Conservation (phyloP, 2,329 filamentous ascomycete species). For the Neoascochyta sp. region DNA sequence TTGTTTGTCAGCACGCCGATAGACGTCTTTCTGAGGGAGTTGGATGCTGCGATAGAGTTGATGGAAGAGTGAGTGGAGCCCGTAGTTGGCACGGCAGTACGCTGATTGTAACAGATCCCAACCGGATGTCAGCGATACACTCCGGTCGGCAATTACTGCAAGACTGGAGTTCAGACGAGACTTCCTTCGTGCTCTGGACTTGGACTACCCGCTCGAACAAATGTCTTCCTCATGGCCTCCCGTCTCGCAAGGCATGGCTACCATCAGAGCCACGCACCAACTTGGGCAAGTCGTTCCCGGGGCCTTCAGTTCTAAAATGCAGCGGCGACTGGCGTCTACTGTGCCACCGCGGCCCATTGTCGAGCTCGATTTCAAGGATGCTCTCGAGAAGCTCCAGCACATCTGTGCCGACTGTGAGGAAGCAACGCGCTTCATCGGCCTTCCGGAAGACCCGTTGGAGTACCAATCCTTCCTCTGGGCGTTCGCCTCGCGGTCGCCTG, state of each 20-base stretch:
- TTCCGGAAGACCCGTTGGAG: conserved; percentile 32
- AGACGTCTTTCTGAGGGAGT: conserved; percentile 33
- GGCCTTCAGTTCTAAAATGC: conserved; percentile 87
- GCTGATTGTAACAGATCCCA: too few relatives aligned
- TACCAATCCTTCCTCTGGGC: conserved; percentile 64
- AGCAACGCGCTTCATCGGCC: conserved; percentile 32
- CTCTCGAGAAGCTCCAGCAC: conserved; percentile 64
- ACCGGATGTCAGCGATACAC: conserved; percentile 31
- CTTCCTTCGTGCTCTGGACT: conserved; percentile 55
- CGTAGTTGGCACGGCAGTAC: too few relatives aligned
- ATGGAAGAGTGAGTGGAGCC: conserved; percentile 29
- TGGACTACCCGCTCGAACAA: conserved; percentile 27
- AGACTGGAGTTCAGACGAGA: conserved; percentile 65
- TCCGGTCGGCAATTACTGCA: conserved; percentile 56
- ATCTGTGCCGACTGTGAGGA: conserved; percentile 71
- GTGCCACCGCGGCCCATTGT: conserved; percentile 91
- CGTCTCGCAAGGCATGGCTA: conserved; percentile 44
- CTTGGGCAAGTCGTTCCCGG: conserved; percentile 65
- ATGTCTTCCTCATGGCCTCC: conserved; percentile 37
- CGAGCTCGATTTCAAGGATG: conserved; percentile 67
- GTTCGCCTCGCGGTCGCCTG: conserved; percentile 74
- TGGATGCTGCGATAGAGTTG: conserved; percentile 30
- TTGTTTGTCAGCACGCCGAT: conserved; percentile 55
- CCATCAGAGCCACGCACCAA: conserved; percentile 57
- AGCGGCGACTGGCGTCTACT: conserved; percentile 86